Conservation (phyloP, 257 asterid genomes). For the Salvia rosmarinus region DNA sequence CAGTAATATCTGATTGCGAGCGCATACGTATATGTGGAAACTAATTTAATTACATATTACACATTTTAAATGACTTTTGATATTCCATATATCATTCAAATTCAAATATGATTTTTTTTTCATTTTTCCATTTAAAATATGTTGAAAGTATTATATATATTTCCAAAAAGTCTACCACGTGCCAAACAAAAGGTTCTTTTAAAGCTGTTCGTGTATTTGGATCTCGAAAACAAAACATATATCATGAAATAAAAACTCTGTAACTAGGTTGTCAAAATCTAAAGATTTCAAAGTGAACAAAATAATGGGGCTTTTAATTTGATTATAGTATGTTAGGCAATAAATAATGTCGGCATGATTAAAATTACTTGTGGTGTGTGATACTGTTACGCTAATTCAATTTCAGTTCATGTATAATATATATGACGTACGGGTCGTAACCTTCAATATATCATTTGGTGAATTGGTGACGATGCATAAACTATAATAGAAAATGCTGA, state of each 20-base stretch:
- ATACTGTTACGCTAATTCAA: background rate
- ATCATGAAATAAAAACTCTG: background rate
- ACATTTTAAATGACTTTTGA: too few relatives aligned
- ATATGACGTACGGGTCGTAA: background rate
- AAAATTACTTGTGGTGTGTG: conserved; percentile 3
- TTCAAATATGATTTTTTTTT: too few relatives aligned
- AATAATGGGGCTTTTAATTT: background rate
- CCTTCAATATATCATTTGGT: background rate
- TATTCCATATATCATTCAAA: too few relatives aligned
- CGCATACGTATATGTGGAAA: too few relatives aligned
- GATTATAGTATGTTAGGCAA: background rate
- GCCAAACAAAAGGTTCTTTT: background rate
- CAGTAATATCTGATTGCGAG: too few relatives aligned
- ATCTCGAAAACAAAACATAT: background rate
- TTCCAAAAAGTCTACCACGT: background rate
- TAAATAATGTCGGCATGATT: conserved; percentile 22
- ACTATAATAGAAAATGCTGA: background rate
- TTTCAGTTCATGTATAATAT: background rate
- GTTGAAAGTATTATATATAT: background rate
- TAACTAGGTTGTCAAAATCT: background rate
- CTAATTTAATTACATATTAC: too few relatives aligned
- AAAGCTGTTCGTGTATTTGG: background rate
- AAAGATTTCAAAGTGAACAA: too few relatives aligned
- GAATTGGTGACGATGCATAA: background rate
- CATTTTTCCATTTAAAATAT: background rate